phyloP scores from a whole-genome alignment of 345 rosid genomes.

The Murraya koenigii region DNA sequence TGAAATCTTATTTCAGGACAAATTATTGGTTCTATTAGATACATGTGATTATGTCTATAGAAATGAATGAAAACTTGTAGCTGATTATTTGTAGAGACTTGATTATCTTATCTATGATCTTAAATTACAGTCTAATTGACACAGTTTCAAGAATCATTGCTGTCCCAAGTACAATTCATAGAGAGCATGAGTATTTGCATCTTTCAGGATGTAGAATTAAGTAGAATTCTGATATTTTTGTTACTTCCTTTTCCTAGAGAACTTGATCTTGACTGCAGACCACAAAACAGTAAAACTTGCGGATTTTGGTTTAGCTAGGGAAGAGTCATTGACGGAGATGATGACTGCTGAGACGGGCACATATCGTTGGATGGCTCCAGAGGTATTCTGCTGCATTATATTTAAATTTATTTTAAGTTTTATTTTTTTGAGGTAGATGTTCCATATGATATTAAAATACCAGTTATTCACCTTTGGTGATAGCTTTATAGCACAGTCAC shows the following conservation, averaged over 20 bases:
- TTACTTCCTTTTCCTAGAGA: slow-evolving; percentile 52
- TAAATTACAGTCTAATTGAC: background rate
- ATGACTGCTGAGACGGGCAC: slow-evolving; percentile 99
- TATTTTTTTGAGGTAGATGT: background rate
- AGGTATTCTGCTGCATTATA: slow-evolving; percentile 40
- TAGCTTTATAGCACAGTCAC: slow-evolving; percentile 99
- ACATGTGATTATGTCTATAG: too few relatives aligned
- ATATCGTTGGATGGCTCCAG: slow-evolving; percentile 99
- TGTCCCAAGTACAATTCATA: background rate
- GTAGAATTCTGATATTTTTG: slow-evolving; percentile 16
- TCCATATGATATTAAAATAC: background rate
- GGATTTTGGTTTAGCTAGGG: slow-evolving; percentile 98
- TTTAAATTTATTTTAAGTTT: background rate
- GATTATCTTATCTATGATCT: background rate
- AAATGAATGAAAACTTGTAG: background rate
- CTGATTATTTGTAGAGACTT: background rate
- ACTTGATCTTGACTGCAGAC: slow-evolving; percentile 84
- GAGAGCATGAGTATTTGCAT: background rate
- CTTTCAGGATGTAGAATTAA: background rate
- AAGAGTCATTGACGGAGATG: slow-evolving; percentile 98
- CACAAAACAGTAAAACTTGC: slow-evolving; percentile 87
- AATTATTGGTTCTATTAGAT: background rate
- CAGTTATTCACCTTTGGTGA: slow-evolving; percentile 16
- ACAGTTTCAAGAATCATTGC: background rate
- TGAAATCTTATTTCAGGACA: slow-evolving; percentile 2